These are phyloP conservation scores for Nigrospora osmanthi DNA, from an alignment of 2,329 filamentous ascomycete genomes.

Conservation along the genomic window DNA sequence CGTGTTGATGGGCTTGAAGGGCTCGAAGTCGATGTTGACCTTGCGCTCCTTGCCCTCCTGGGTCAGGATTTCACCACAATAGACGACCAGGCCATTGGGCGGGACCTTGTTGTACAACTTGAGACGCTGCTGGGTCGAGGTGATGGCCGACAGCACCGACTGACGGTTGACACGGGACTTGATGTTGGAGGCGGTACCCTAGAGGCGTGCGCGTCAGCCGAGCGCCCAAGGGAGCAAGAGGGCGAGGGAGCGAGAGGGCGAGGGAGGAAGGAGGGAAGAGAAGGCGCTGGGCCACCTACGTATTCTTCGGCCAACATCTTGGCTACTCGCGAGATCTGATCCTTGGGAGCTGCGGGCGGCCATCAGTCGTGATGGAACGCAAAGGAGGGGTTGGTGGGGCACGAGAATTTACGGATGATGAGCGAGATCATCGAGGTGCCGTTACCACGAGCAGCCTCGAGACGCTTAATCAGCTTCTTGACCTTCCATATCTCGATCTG, in stretches of 20 bases:
- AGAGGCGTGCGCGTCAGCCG: constrained; percentile 14
- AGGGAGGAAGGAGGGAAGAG: constrained; percentile 1
- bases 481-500: constrained; percentile 88
- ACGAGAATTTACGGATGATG: constrained; percentile 72
- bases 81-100: constrained; percentile 93
- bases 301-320: constrained; percentile 99
- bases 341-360: constrained; percentile 71
- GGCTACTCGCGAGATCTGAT: constrained; percentile 89
- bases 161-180: constrained; percentile 99
- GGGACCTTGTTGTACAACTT: constrained; percentile 99
- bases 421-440: constrained; percentile 99
- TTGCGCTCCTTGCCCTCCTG: constrained; percentile 97
- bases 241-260: neutral
- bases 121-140: constrained; percentile 95
- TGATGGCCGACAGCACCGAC: constrained; percentile 95
- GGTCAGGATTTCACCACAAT: constrained; percentile 99
- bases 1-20: constrained; percentile 99
- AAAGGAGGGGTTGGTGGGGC: constrained; percentile 16
- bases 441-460: constrained; percentile 95
- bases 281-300: constrained; percentile 44
- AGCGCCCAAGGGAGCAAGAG: neutral
- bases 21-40: constrained; percentile 99
- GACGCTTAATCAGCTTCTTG: constrained; percentile 98
- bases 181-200: constrained; percentile 98
- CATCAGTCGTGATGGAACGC: constrained; percentile 3